These are phyloP conservation scores for Microglena sp. DNA, from an alignment of 139 green algal genomes.

Conservation along the genomic window DNA sequence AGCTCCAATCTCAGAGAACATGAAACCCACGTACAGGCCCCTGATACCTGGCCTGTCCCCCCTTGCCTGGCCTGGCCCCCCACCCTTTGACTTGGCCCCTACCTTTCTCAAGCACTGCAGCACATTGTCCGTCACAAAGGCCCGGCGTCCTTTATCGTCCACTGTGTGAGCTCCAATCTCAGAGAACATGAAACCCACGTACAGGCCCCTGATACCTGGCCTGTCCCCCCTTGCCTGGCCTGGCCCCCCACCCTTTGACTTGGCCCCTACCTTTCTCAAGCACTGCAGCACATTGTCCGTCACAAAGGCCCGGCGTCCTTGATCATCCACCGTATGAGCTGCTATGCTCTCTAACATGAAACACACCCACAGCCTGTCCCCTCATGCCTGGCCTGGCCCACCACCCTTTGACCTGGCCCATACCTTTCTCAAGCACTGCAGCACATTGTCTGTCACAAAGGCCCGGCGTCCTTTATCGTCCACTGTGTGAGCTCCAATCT, in stretches of 20 bases:
- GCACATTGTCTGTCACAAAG: constrained; percentile 67
- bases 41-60: no score
- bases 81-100: neutral
- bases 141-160: constrained; percentile 57
- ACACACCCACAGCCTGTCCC: no score
- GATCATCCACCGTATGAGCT: constrained; percentile 78
- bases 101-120: constrained; percentile 79
- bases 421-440: constrained; percentile 81
- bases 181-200: constrained; percentile 65
- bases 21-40: constrained; percentile 52
- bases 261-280: no score
- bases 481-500: constrained; percentile 75
- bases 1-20: constrained; percentile 63
- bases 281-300: no score
- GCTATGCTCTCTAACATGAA: no score
- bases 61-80: no score
- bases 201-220: no score
- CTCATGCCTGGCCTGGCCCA: no score
- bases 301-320: constrained; percentile 44
- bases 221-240: no score
- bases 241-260: no score
- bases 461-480: constrained; percentile 61
- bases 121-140: constrained; percentile 69
- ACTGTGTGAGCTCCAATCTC: constrained; percentile 75
- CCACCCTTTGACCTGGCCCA: no score